phyloP scores from a whole-genome alignment of 768 basidiomycete genomes.

The Leccinum boreale region DNA sequence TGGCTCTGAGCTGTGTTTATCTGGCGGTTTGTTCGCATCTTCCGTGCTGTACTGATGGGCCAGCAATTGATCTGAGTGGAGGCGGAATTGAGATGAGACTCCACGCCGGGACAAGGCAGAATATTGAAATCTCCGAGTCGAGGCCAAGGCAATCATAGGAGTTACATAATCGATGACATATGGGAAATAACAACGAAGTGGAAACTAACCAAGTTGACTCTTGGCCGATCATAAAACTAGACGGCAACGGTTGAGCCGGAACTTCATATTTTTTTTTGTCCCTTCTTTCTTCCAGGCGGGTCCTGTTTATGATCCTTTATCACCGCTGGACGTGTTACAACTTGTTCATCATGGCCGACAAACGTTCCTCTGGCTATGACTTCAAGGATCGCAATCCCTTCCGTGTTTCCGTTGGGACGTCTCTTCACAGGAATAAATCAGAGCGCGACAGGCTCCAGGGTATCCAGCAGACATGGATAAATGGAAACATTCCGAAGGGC shows the following conservation, averaged over 20 bases:
- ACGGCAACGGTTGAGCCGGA: constrained; percentile 1
- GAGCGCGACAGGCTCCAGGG: constrained; percentile 84
- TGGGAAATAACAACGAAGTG: not conserved
- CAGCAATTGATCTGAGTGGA: not conserved
- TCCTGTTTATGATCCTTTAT: constrained; percentile 16
- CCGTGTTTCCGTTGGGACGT: constrained; percentile 37
- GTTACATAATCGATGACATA: not conserved
- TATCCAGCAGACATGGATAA: constrained; percentile 62
- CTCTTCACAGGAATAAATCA: constrained; percentile 81
- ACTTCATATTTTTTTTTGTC: not conserved
- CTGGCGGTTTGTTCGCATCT: not conserved
- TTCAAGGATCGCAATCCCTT: constrained; percentile 55
- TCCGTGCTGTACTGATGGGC: not conserved
- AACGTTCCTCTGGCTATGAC: constrained; percentile 63
- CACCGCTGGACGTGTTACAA: constrained; percentile 18
- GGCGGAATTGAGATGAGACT: not conserved
- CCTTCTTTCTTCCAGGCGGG: constrained; percentile 25
- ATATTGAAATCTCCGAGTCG: not conserved
- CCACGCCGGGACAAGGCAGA: not conserved
- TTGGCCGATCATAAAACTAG: constrained; percentile 3
- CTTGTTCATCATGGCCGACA: constrained; percentile 32
- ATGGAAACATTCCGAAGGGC: constrained; percentile 21
- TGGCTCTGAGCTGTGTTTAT: not conserved
- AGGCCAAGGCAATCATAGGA: not conserved
- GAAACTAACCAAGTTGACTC: not conserved